Conservation (phyloP, 441 rosid genomes). For the Aquilaria agallochum region DNA sequence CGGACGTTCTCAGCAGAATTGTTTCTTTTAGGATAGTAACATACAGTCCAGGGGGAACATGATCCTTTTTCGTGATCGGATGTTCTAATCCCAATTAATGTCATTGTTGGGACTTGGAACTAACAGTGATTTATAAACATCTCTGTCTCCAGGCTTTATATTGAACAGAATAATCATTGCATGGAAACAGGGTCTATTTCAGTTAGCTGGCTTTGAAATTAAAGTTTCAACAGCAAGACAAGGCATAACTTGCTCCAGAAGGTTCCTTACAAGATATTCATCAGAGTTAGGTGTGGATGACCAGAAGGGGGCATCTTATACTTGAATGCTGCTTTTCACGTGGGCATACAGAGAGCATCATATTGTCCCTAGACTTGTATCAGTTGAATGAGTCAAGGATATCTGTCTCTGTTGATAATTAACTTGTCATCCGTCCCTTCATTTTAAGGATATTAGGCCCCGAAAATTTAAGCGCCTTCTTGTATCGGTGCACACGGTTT, state of each 20-base stretch:
- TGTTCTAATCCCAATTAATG: background rate
- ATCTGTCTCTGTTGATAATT: too few species aligned
- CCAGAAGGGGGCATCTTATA: background rate
- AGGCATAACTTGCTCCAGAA: background rate
- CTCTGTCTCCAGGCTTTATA: background rate
- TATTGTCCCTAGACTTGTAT: too few species aligned
- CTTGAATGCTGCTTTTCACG: background rate
- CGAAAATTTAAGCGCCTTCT: too few species aligned
- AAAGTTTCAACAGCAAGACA: background rate
- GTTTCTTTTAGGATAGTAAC: constrained; percentile 3
- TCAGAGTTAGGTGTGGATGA: background rate
- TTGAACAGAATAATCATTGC: constrained; percentile 2
- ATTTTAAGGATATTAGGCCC: too few species aligned
- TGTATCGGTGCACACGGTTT: too few species aligned
- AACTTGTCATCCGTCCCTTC: too few species aligned
- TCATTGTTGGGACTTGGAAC: constrained; percentile 17
- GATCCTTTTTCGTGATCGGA: constrained; percentile 15
- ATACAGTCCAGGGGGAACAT: constrained; percentile 15
- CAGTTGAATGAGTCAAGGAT: too few species aligned
- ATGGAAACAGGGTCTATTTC: constrained; percentile 18
- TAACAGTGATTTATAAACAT: constrained; percentile 14
- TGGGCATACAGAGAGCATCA: background rate
- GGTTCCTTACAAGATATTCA: background rate
- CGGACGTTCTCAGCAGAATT: constrained; percentile 12
- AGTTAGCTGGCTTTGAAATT: constrained; percentile 16